These are phyloP conservation scores for Leptosphaerulina australis DNA, from an alignment of 2,329 filamentous ascomycete species.

Conservation along the genomic window DNA sequence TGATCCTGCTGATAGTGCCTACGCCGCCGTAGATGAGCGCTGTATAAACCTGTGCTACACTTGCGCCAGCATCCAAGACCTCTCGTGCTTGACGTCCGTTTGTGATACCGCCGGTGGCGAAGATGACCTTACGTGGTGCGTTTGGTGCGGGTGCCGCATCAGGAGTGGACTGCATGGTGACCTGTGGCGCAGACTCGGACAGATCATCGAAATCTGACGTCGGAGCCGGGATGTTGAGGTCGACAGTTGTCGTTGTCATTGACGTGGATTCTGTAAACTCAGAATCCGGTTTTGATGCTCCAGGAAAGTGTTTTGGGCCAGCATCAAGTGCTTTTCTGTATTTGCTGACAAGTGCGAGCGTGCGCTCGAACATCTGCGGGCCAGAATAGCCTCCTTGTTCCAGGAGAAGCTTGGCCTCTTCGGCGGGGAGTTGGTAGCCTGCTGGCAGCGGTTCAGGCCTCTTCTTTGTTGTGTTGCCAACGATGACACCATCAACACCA, in stretches of 20 bases:
- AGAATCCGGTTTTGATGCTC: conserved; percentile 4
- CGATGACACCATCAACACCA: conserved; percentile 92
- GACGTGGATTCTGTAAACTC: conserved; percentile 5
- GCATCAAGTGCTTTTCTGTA: conserved; percentile 67
- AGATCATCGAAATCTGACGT: conserved; percentile 41
- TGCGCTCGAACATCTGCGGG: conserved; percentile 83
- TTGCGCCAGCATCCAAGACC: conserved; percentile 86
- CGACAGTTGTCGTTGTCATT: conserved; percentile 26
- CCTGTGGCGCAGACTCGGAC: conserved; percentile 34
- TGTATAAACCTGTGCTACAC: conserved; percentile 91
- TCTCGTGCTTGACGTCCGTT: conserved; percentile 82
- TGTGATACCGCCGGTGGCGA: conserved; percentile 91
- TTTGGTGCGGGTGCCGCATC: conserved; percentile 33
- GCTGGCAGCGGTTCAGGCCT: conserved; percentile 72
- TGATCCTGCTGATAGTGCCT: conserved; percentile 64
- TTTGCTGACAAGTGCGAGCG: conserved; percentile 75
- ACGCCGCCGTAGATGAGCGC: conserved; percentile 68
- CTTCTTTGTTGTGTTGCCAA: conserved; percentile 94
- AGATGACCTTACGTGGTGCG: conserved; percentile 73
- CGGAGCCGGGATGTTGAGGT: conserved; percentile 26
- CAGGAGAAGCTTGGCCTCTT: conserved; percentile 70
- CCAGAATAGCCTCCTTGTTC: conserved; percentile 91
- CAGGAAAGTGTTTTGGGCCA: conserved; percentile 44
- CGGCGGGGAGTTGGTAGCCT: conserved; percentile 66
- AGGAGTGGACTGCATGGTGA: conserved; percentile 28